Evolutionary conservation across 805 yeast species (phyloP).

Genomic region (Ogataea thermomethanolica): DNA sequence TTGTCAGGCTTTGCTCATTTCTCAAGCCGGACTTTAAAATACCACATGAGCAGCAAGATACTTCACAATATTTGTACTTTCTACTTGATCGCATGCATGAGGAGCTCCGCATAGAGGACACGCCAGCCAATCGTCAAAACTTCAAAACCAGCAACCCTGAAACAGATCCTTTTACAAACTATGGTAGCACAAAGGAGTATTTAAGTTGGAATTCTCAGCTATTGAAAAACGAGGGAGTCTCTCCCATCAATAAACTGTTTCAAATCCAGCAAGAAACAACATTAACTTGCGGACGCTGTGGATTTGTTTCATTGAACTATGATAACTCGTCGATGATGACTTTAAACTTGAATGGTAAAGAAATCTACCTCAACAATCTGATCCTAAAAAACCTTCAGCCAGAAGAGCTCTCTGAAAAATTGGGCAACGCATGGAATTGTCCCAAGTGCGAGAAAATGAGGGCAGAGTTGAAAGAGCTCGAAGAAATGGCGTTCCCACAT

Average conservation of each 20-base stretch:
- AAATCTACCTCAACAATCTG: slow-evolving; percentile 51
- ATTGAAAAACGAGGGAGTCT: slow-evolving; percentile 54
- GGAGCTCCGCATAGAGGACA: slow-evolving; percentile 42
- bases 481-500: slow-evolving; percentile 4
- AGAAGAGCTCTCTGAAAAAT: slow-evolving; percentile 54
- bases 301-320: slow-evolving; percentile 54
- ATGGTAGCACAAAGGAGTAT: slow-evolving; percentile 43
- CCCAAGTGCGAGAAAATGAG: slow-evolving; percentile 54
- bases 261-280: slow-evolving; percentile 72
- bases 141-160: slow-evolving; percentile 26
- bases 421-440: slow-evolving; percentile 83
- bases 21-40: slow-evolving; percentile 65
- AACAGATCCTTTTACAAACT: slow-evolving; percentile 23
- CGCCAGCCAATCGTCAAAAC: slow-evolving; percentile 18
- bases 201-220: slow-evolving; percentile 56
- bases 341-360: slow-evolving; percentile 25
- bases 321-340: slow-evolving; percentile 33
- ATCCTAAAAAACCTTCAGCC: slow-evolving; percentile 57
- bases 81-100: slow-evolving; percentile 65
- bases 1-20: slow-evolving; percentile 41
- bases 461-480: slow-evolving; percentile 21
- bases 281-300: slow-evolving; percentile 62
- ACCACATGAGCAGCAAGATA: slow-evolving; percentile 77
- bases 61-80: slow-evolving; percentile 71
- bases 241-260: slow-evolving; percentile 62